These are phyloP conservation scores for Pseudovirgaria hyperparasitica DNA, from an alignment of 2,329 filamentous ascomycete species.

Conservation along the genomic window DNA sequence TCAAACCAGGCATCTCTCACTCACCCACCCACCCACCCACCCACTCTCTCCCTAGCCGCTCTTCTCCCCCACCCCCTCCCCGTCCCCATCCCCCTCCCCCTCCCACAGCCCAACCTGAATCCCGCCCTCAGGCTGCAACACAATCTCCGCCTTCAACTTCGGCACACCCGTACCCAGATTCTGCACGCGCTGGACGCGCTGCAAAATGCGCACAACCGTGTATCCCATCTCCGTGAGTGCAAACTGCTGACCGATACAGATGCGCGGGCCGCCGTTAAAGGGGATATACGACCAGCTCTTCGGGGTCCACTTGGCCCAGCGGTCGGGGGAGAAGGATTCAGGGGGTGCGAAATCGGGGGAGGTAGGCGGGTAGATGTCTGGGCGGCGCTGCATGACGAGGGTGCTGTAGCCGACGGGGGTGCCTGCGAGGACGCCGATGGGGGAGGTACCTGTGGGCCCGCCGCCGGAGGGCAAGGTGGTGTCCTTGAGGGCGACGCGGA, in stretches of 20 bases:
- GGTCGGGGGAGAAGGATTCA: constrained; percentile 32
- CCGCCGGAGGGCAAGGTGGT: constrained; percentile 37
- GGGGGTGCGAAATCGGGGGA: constrained; percentile 28
- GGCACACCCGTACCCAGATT: constrained; percentile 24
- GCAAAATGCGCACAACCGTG: constrained; percentile 33
- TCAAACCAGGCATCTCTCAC: too few relatives aligned
- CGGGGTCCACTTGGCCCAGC: constrained; percentile 38
- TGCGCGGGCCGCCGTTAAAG: constrained; percentile 35
- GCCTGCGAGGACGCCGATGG: constrained; percentile 30
- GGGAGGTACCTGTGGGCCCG: constrained; percentile 30
- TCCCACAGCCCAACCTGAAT: constrained; percentile 26
- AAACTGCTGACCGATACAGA: constrained; percentile 40
- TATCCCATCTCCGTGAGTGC: constrained; percentile 39
- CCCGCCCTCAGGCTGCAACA: constrained; percentile 30
- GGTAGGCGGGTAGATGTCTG: constrained; percentile 33
- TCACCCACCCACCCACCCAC: too few relatives aligned
- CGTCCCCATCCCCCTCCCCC: constrained; percentile 4
- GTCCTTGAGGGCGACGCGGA: constrained; percentile 33
- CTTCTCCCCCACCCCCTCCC: too few relatives aligned
- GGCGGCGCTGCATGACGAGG: constrained; percentile 35
- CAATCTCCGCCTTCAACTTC: constrained; percentile 33
- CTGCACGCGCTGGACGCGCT: constrained; percentile 30
- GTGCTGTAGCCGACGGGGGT: constrained; percentile 35
- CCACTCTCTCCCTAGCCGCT: too few relatives aligned
- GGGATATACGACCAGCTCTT: constrained; percentile 34